Evolutionary conservation across 306 rosid genomes (phyloP).

Genomic region (Quercus wislizeni): DNA sequence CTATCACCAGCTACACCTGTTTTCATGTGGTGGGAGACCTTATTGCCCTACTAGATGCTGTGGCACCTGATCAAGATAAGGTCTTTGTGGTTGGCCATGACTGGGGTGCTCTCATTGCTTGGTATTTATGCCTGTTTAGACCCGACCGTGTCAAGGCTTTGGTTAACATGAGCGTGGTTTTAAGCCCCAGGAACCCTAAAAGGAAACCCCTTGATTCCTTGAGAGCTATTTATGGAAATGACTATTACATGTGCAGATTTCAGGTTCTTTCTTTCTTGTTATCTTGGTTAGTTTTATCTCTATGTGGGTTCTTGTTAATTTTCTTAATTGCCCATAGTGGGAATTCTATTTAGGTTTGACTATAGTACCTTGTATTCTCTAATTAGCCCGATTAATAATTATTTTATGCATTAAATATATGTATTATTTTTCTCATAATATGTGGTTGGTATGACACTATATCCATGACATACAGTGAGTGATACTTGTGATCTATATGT

Average conservation of each 20-base stretch:
- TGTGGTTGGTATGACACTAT: too few relatives aligned
- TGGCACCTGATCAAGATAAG: slow-evolving; percentile 43
- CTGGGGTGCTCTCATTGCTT: slow-evolving; percentile 77
- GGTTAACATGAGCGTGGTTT: slow-evolving; percentile 55
- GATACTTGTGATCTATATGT: background rate
- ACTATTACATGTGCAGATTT: slow-evolving; percentile 67
- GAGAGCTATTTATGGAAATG: slow-evolving; percentile 53
- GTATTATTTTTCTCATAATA: too few relatives aligned
- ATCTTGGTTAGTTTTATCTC: background rate
- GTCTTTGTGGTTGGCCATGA: slow-evolving; percentile 87
- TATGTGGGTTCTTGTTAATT: background rate
- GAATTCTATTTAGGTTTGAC: too few relatives aligned
- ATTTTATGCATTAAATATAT: rapidly evolving
- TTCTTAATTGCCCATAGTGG: background rate
- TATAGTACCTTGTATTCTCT: too few relatives aligned
- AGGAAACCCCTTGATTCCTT: slow-evolving; percentile 43
- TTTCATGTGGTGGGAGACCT: slow-evolving; percentile 68
- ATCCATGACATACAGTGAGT: too few relatives aligned
- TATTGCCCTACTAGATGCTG: slow-evolving; percentile 46
- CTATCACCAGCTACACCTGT: slow-evolving; percentile 38
- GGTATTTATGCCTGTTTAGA: slow-evolving; percentile 62
- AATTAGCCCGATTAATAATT: too few relatives aligned
- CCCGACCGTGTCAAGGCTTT: slow-evolving; percentile 65
- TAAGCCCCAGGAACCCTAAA: slow-evolving; percentile 53
- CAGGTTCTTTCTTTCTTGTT: slow-evolving; percentile 39